These are phyloP conservation scores for Tetrahymena thermophila DNA, from an alignment of 73 alveolate species.

Conservation along the genomic window DNA sequence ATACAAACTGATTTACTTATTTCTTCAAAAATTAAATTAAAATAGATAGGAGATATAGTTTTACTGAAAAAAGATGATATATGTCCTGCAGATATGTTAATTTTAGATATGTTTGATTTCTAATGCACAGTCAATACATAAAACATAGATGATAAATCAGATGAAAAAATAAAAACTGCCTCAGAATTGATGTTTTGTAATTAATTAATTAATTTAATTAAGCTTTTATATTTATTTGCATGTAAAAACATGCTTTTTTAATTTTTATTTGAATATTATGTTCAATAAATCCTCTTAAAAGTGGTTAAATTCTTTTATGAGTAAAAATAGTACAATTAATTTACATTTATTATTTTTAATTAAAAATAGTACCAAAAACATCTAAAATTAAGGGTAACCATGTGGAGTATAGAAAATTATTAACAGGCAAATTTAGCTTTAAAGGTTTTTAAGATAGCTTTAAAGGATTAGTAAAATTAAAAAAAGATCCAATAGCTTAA, in stretches of 20 bases:
- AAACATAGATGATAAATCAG: slow-evolving; percentile 20
- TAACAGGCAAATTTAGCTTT: slow-evolving; percentile 22
- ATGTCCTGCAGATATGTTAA: slow-evolving; percentile 43
- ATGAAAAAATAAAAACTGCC: slow-evolving; percentile 30
- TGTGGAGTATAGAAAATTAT: slow-evolving; percentile 23
- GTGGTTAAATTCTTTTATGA: too few relatives aligned
- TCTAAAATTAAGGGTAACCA: background rate
- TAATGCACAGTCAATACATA: slow-evolving; percentile 3
- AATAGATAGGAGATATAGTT: slow-evolving; percentile 28
- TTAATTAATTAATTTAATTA: too few relatives aligned
- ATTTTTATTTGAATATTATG: too few relatives aligned
- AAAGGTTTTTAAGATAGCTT: slow-evolving; percentile 19
- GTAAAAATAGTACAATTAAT: too few relatives aligned
- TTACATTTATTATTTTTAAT: background rate
- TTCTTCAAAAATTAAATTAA: background rate
- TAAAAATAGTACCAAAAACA: background rate
- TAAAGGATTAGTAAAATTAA: slow-evolving; percentile 31
- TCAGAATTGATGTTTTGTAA: slow-evolving; percentile 1
- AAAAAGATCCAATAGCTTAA: slow-evolving; percentile 29
- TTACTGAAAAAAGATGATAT: slow-evolving; percentile 32
- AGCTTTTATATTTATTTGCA: too few relatives aligned
- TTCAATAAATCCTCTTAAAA: too few relatives aligned
- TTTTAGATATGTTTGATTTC: slow-evolving; percentile 11
- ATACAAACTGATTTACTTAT: background rate
- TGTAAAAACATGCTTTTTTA: too few relatives aligned